Conservation (phyloP, 139 green algal genomes). For the Mesostigma viride region DNA sequence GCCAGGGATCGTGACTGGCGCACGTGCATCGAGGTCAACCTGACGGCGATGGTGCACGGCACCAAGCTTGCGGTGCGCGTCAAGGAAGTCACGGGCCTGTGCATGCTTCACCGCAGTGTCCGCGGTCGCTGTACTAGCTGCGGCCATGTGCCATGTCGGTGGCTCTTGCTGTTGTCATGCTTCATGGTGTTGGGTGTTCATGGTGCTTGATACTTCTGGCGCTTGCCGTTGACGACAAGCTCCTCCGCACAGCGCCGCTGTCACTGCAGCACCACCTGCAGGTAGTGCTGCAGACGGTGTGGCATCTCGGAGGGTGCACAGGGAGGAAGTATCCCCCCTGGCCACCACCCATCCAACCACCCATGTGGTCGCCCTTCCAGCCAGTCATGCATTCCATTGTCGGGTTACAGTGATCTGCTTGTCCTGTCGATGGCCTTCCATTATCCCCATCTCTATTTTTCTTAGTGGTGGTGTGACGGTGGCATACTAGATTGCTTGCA, state of each 20-base stretch:
- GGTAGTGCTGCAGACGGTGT: too few species aligned
- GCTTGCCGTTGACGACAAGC: neutral
- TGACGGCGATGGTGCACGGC: constrained; percentile 30
- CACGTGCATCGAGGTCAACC: constrained; percentile 24
- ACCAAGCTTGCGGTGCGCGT: constrained; percentile 30
- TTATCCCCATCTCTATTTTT: too few species aligned
- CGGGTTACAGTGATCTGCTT: too few species aligned
- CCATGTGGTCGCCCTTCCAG: too few species aligned
- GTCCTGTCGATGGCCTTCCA: too few species aligned
- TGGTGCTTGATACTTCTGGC: neutral
- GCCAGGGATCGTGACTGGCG: constrained; percentile 9
- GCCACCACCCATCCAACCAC: too few species aligned
- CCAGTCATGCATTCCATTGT: too few species aligned
- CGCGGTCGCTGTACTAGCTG: neutral
- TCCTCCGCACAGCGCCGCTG: neutral
- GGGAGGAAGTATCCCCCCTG: too few species aligned
- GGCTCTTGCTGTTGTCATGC: neutral
- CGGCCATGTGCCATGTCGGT: neutral
- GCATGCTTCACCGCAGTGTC: neutral
- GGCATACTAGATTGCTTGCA: too few species aligned
- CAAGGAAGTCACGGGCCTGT: neutral
- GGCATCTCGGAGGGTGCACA: too few species aligned
- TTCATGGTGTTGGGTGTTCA: neutral
- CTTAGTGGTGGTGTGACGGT: too few species aligned
- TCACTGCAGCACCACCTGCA: too few species aligned